Base-by-base conservation (phyloP, 1,284 basidiomycete species). In the Rhodotorula sp. region DNA sequence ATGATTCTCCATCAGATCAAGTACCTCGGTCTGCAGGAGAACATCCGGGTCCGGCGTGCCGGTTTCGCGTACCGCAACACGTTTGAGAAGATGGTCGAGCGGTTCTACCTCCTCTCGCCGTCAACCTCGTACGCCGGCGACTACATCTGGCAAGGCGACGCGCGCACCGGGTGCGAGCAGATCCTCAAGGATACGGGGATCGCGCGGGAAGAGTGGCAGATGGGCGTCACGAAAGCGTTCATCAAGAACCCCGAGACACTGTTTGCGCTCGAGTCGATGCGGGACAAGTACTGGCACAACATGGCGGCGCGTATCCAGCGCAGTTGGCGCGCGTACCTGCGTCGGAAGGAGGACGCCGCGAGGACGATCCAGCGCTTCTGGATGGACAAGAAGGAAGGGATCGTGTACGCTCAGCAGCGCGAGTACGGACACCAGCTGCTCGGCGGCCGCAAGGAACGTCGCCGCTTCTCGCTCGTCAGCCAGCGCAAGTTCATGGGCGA, bases 221-320 rank as follows among this genome's bases (percentile, higher is more conserved):
- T 99, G 93, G 95, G 96, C 75, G 88, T 90, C 4, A 96, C 95
- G 18, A 99, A 99, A 80, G 95, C 95, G 0, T 99, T 99, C 81
- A 99, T 99, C 83, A 99, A 99, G 86, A 98, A 95, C 80, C 95
- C 95, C 0, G 95, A 99, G 81, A 99, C 95, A 53, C 87, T 99
- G 30, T 99, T 99, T 81, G 96, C 95, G 29, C 84, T 99, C 66
- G 95, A 99, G 83, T 95, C 93, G 29, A 98, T 99, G 93, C 89
- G 95, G 65, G 96, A 99, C 80, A 88, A 91, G 68, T 99, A 99
- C 82, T 99, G 96, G 96, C 96, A 99, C 82, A 98, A 98, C 80
- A 99, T 99, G 95, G 95, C 95, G 0, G 88, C 84, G 54, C 89
- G 95, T 61, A 99, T 99, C 66, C 96, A 99, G 82, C 89, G 95